phyloP scores from a whole-genome alignment of 352 stramenopile genomes.

The Globisporangium perplexum region DNA sequence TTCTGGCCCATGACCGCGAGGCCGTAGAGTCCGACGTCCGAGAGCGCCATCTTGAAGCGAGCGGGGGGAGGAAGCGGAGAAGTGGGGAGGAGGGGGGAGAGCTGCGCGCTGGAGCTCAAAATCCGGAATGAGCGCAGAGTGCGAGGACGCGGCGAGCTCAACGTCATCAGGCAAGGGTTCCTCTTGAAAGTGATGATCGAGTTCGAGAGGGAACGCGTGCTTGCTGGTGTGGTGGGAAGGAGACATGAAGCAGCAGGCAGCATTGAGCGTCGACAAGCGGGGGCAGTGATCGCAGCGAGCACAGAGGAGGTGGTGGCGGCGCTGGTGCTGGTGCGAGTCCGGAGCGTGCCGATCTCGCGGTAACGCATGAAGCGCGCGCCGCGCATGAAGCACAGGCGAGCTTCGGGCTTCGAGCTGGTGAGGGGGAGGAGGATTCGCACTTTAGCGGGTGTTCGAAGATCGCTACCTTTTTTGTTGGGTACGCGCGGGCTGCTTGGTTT shows the following conservation, averaged over 20 bases:
- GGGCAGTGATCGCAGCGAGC: not conserved
- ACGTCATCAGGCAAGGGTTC: slow-evolving; percentile 2
- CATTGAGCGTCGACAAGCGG: too few species aligned
- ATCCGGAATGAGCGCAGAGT: slow-evolving; percentile 18
- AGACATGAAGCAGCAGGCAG: slow-evolving; percentile 2
- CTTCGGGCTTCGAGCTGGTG: too few species aligned
- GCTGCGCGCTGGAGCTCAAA: slow-evolving; percentile 18
- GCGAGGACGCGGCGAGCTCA: not conserved
- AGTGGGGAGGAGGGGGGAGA: slow-evolving; percentile 1
- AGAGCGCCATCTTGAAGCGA: slow-evolving; percentile 48
- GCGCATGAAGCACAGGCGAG: not conserved
- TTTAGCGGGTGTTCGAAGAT: not conserved
- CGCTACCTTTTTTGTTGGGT: not conserved
- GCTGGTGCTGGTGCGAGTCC: not conserved
- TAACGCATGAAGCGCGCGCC: not conserved
- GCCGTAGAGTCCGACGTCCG: slow-evolving; percentile 87
- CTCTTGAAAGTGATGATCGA: slow-evolving; percentile 12
- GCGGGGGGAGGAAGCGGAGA: slow-evolving; percentile 3
- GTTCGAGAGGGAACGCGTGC: slow-evolving; percentile 4
- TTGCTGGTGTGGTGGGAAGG: not conserved
- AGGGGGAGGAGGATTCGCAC: not conserved
- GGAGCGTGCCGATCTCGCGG: not conserved
- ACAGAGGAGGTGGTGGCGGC: not conserved
- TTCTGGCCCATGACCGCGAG: slow-evolving; percentile 97
- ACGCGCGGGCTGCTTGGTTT: not conserved